Base-by-base conservation (phyloP, 805 yeast species). In the Monosporozyma servazzii region DNA sequence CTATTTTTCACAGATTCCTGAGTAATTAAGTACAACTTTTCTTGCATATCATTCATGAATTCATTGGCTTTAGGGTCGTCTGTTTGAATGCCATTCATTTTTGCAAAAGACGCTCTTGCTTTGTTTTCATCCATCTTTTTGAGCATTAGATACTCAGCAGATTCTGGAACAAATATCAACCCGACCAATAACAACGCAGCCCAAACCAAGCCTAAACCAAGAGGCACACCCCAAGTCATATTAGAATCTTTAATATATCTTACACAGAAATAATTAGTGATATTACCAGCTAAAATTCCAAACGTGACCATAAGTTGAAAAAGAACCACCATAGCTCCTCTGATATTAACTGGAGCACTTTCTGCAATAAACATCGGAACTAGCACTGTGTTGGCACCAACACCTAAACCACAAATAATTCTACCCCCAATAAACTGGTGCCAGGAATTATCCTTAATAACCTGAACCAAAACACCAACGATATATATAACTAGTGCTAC, bases 291-390 rank as follows among this genome's bases (percentile, higher is more conserved):
- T 63, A 83, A 74, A 53, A 84, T 82, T 58, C 88, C 89, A 43
- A 78, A 67, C 36, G 86, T 81, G 55, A 81, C 76, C 73, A 73
- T 75, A 58, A 82, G 71, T 65, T 83, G 88, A 71, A 77, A 84
- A 51, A 79, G 71, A 36, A 80, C 77, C 41, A 83, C 85, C 60
- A 82, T 75, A 3, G 84, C 71, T 58, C 89, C 89, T 75, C 89
- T 77, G 47, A 82, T 73, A 29, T 71, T 71, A 52, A 80, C 75
- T 50, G 89, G 88, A 37, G 88, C 73, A 51, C 81, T 75, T 64
- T 84, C 90, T 29, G 83, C 73, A 50, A 82, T 78, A 64, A 80
- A 81, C 70, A 86, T 72, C 31, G 93, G 90, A 13, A 82, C 86
- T 49, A 84, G 71, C 17, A 88, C 88, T 7, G 90, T 81, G 31